Evolutionary conservation across 192 early-diverging fungal genomes (phyloP).

Genomic region (Backusella australiensis): DNA sequence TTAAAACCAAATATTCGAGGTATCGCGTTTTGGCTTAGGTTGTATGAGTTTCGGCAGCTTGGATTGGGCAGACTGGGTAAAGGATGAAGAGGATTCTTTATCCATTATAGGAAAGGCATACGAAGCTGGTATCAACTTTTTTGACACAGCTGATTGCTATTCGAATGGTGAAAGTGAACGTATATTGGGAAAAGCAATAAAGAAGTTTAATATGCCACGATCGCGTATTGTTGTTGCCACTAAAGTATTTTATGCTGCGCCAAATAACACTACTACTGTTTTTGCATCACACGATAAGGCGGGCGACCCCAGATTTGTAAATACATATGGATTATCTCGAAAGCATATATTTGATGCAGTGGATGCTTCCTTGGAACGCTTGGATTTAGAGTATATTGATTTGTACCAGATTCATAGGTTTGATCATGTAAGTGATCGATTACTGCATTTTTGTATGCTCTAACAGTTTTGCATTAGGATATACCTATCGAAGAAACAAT

Average conservation of each 20-base stretch:
- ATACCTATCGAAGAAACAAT: slow-evolving; percentile 46
- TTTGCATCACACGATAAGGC: background rate
- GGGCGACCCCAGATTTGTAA: background rate
- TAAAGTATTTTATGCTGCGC: slow-evolving; percentile 29
- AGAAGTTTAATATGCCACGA: slow-evolving; percentile 35
- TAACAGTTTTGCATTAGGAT: slow-evolving; percentile 20
- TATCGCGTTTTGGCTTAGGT: slow-evolving; percentile 44
- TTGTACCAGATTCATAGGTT: slow-evolving; percentile 50
- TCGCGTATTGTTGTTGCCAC: slow-evolving; percentile 34
- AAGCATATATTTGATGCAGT: slow-evolving; percentile 36
- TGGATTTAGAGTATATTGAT: slow-evolving; percentile 47
- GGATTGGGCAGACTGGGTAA: slow-evolving; percentile 41
- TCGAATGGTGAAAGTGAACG: slow-evolving; percentile 31
- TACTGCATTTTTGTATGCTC: background rate
- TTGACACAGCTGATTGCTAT: slow-evolving; percentile 26
- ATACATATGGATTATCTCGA: slow-evolving; percentile 25
- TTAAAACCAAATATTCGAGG: background rate
- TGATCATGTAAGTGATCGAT: slow-evolving; percentile 13
- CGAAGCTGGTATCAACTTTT: slow-evolving; percentile 36
- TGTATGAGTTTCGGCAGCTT: slow-evolving; percentile 38
- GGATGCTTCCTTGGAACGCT: slow-evolving; percentile 28
- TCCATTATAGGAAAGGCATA: slow-evolving; percentile 33
- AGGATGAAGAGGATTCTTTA: slow-evolving; percentile 37
- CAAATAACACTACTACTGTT: slow-evolving; percentile 2
- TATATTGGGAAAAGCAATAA: slow-evolving; percentile 35